Base-by-base conservation (phyloP, 768 basidiomycete species). In the Coprinellus micaceus region DNA sequence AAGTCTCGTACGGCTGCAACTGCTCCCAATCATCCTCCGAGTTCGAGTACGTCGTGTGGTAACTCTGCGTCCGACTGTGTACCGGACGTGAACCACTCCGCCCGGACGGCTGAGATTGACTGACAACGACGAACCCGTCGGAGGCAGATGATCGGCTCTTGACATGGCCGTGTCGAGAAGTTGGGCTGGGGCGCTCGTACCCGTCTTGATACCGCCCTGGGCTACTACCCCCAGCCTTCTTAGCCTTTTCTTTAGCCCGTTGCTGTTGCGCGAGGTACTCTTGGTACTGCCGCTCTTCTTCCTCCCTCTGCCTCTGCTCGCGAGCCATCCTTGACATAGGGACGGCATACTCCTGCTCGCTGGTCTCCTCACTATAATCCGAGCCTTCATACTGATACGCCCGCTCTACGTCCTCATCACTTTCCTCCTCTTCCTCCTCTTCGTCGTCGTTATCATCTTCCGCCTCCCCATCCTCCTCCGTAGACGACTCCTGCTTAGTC, bases 371-470 rank as follows among this genome's bases (percentile, higher is more conserved):
- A 25, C 45, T 47, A n/a, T 47, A 47, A 26, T 47, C 43, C 25
- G 41, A 43, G 41, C 53, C 53, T 54, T 56, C 55, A 50, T 56
- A 56, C 48, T 56, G 36, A 43, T 56, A 56, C 24, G 55, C 53
- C 39, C 24, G 54, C 29, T 57, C 54, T 13, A 41, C 53, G 21
- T 66, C 63, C 11, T 61, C 60, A n/a, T 63, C 64, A 13, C 62
- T 63, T 21, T 62, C 64, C 0, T 64, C 62, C 0, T 65, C 65
- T 6, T 58, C 63, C 2, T 64, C 62, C 1, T 63, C 64, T 24
- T 60, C 64, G 0, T 60, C 61, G 4, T 64, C 61, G 9, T 66
- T 62, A 19, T 60, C 63, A 4, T 56, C 45, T 15, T 57, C 53
- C 3, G 52, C 56, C 1, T 61, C 61, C 10, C 51, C 53, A 3